These are phyloP conservation scores for Paramecium sexaurelia DNA, from an alignment of 73 alveolate species.

Conservation along the genomic window DNA sequence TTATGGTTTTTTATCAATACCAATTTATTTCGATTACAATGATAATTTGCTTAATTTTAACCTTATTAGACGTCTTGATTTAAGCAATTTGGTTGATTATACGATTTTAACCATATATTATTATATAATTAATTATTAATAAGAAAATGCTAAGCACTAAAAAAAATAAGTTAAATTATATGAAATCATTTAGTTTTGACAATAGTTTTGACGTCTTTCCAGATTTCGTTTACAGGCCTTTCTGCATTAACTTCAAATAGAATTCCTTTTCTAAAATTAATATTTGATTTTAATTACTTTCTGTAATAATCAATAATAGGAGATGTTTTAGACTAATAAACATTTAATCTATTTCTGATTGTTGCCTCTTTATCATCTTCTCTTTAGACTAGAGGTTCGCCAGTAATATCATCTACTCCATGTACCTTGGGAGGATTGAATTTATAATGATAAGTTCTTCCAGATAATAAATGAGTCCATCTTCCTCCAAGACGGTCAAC, in stretches of 20 bases:
- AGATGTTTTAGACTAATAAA: conserved; percentile 72
- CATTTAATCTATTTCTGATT: conserved; percentile 72
- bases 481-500: conserved; percentile 85
- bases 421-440: conserved; percentile 86
- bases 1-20: not conserved
- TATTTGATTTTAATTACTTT: conserved; percentile 58
- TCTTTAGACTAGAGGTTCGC: conserved; percentile 79
- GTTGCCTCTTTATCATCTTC: conserved; percentile 81
- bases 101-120: conserved; percentile 30
- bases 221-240: conserved; percentile 48
- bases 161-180: not conserved
- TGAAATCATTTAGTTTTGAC: conserved; percentile 5
- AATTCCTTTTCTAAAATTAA: conserved; percentile 57
- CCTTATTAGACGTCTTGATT: not conserved
- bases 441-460: conserved; percentile 82
- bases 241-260: conserved; percentile 59
- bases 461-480: conserved; percentile 79
- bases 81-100: not conserved
- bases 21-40: not conserved
- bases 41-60: not conserved
- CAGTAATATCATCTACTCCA: conserved; percentile 82
- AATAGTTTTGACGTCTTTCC: conserved; percentile 60
- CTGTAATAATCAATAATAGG: conserved; percentile 83
- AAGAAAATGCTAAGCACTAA: not conserved
- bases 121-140: not conserved